Base-by-base conservation (phyloP, 306 rosid species). In the Quercus robur region DNA sequence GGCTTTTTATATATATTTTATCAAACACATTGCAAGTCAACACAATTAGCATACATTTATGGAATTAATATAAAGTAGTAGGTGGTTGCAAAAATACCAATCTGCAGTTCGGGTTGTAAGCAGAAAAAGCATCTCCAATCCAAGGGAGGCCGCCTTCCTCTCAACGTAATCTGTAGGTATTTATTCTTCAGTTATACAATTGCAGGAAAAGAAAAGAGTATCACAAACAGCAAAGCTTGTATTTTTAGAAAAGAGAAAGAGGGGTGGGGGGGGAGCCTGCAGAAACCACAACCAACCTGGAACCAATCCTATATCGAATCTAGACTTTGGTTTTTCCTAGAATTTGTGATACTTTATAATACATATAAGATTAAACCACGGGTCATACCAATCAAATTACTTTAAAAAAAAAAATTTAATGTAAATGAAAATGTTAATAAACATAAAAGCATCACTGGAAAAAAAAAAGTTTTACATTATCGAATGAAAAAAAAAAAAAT, bases 21-120 rank as follows among this genome's bases (percentile, higher is more conserved):
- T 74, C 14, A 2, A 55, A 31, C 21, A 23, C 77, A 31, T 18
- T 31, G 31, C 38, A 67, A 55, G 11, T 5, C 2, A 9, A 33
- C 7, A 44, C 5, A 59, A 15, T 49, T 8, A 31, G 46, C 71
- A 19, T 28, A 19, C 14, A 25, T 12, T 31, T 10, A 17, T 18
- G 38, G 28, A 63, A 71, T 57, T 19, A 55, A 63, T 14, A 61
- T 54, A 20, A 71, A 78, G 64, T 57, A 33, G 67, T 19, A 64
- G n/a, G 72, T 9, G 26, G 51, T 67, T 67, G 72, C 51, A 67
- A 33, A 85, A 79, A 69, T 80, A 96, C 99, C 98, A 96, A 87
- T 96, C 98, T 54, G 98, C 98, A 49, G 98, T 90, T 0, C 97
- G 90, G 3, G 98, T 96, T 25, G 99, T 96, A 13, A 96, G 93